Evolutionary conservation across 2,329 filamentous ascomycete species (phyloP).

Genomic region (Ceratocystis eucalypticola): DNA sequence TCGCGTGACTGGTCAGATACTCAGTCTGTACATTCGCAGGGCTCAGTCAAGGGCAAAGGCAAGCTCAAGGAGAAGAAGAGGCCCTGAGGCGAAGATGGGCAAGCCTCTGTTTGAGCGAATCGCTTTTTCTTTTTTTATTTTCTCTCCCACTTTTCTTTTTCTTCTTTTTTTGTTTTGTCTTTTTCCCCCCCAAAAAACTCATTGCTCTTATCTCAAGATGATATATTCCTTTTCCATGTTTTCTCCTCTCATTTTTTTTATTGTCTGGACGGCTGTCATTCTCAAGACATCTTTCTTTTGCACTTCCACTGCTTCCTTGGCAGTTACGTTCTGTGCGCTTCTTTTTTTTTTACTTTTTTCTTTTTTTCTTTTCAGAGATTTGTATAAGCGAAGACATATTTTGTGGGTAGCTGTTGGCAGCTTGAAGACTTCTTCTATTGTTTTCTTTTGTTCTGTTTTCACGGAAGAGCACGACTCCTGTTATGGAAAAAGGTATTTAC

Average conservation of each 20-base stretch:
- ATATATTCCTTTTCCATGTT: not conserved
- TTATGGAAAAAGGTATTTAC: not conserved
- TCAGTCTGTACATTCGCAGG: conserved; percentile 11
- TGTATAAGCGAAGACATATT: conserved; percentile 4
- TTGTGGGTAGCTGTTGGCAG: not conserved
- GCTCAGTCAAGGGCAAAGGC: conserved; percentile 11
- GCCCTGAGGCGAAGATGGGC: not conserved
- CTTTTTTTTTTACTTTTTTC: not conserved
- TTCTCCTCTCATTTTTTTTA: conserved; percentile 1
- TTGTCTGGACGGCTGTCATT: not conserved
- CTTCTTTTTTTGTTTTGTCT: too few species aligned
- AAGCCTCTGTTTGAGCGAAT: not conserved
- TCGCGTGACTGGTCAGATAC: conserved; percentile 12
- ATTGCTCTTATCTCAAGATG: not conserved
- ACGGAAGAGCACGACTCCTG: conserved; percentile 7
- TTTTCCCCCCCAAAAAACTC: not conserved
- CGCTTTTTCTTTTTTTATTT: not conserved
- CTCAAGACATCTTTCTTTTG: not conserved
- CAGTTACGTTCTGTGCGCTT: not conserved
- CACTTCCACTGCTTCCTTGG: not conserved
- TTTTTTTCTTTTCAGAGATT: not conserved
- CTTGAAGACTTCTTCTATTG: not conserved
- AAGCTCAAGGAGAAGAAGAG: conserved; percentile 15
- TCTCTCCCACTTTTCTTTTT: not conserved
- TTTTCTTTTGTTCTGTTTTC: not conserved